Evolutionary conservation across 2,329 filamentous ascomycete genomes (phyloP), one percentile per base, ranked within the genome.

Genomic region (Cadophora sp.): DNA sequence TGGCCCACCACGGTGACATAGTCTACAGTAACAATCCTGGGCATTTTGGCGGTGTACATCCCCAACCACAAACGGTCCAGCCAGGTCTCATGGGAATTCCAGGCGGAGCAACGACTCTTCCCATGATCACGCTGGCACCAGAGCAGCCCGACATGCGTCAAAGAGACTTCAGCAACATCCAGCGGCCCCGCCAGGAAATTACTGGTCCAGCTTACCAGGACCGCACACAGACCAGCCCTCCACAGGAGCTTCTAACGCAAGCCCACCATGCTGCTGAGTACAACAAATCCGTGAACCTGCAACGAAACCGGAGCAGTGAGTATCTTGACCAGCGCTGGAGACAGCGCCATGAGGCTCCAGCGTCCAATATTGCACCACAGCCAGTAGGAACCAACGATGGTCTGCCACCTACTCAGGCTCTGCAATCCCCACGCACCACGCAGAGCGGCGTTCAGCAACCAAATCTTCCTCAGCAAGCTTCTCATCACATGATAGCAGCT

Each of bases 191-290:
- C 72, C 96, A 97, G 80, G 96, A 98, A 77, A 89, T 97, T 70
- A 89, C 92, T 16, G 96, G 94, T 27, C 89, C 92, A 46, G 85
- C 94, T 11, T 99, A 97, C 80, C 91, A 95, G 79, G 96, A 98
- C 78, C 87, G 93, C 74, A 92, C 91, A 9, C 89, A 94, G 77
- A 85, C 93, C 12, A 92, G 91, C 71, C 88, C 90, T 34, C 85
- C 92, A 31, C 84, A 87, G 58, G 95, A 98, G 75, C 89, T 98
- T 64, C 85, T 96, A 72, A 91, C 92, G 56, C 94, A 97, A 79
- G 93, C 94, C 31, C 89, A 93, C 62, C 93, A 97, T 71, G 91
- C 95, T 22, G 93, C 93, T 67, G 95, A 98, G 74, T 97, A 91
- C 82, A 98, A 95, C 82, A 93, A 96, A 75, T 87, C 87, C 58